Evolutionary conservation across 2,329 filamentous ascomycete genomes (phyloP), one percentile per base, ranked within the genome.

Genomic region (Magnaporthiopsis poae): DNA sequence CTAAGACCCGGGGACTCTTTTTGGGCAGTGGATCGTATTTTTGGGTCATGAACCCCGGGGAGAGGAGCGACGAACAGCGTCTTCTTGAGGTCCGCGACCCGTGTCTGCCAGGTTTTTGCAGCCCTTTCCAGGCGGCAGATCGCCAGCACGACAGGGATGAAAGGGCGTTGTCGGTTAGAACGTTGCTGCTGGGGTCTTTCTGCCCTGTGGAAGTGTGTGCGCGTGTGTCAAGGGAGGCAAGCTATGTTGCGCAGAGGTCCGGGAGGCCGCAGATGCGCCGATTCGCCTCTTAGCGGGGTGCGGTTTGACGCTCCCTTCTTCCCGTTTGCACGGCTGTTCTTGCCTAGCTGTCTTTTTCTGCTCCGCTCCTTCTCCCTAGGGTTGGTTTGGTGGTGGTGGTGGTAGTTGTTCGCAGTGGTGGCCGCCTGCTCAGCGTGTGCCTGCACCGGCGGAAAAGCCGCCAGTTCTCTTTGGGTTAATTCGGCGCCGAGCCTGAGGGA

Each of bases 1-100:
- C 36, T 61, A 65, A 62, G 64, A 61, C 64, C 64, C 29, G 64
- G 64, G 5, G 64, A 39, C 46, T 18, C 60, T 61, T 61, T 61
- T 33, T 21, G 12, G 25, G n/a, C 12, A 61, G 56, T 65, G 56
- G 39, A 60, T 65, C 63, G 46, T 59, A 46, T 15, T 65, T n/a
- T 61, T 56, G 46, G 46, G 9, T 59, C 35, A 46, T 65, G 64
- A 65, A 65, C 62, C 64, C 56, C 31, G 31, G 31, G 15, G 35
- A 33, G 64, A 65, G 59, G 63, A 56, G 46, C 5, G 18, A 56
- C 46, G 46, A 56, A 56, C 18, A 56, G 46, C 46, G 46, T 21
- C 9, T 56, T 25, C n/a, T 36, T 36, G 7, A n/a, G 5, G 46
- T 13, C 46, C 18, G 46, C n/a, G 46, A 25, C 46, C 46, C 7